Evolutionary conservation across 2,329 filamentous ascomycete species (phyloP).

Genomic region (Xylaria sp.): DNA sequence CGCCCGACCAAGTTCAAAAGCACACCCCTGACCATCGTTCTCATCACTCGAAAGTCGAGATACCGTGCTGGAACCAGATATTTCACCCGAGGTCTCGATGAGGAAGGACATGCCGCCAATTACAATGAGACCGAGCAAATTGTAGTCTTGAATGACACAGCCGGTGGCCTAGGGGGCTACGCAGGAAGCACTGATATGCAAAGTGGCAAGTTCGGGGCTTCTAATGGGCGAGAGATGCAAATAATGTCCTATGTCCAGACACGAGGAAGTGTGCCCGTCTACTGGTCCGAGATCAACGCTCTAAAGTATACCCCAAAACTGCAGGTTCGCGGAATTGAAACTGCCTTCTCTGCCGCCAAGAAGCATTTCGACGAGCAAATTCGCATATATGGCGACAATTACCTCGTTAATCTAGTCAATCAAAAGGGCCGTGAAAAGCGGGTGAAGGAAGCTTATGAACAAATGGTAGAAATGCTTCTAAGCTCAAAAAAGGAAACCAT

Average conservation of each 20-base stretch:
- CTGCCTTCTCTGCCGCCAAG: constrained; percentile 79
- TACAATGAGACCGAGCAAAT: constrained; percentile 99
- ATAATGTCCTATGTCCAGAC: constrained; percentile 96
- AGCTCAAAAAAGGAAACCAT: constrained; percentile 74
- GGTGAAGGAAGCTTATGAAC: constrained; percentile 94
- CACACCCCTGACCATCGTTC: constrained; percentile 82
- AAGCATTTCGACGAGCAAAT: constrained; percentile 96
- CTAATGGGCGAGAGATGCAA: constrained; percentile 79
- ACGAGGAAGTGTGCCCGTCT: constrained; percentile 93
- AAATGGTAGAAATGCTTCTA: constrained; percentile 82
- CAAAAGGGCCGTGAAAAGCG: constrained; percentile 90
- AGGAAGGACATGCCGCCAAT: constrained; percentile 94
- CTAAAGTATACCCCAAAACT: constrained; percentile 91
- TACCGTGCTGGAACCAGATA: constrained; percentile 92
- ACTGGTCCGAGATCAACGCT: constrained; percentile 96
- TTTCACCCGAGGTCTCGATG: constrained; percentile 93
- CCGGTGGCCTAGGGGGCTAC: constrained; percentile 80
- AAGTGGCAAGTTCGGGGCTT: constrained; percentile 73
- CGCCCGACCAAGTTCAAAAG: constrained; percentile 86
- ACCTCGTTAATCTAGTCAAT: constrained; percentile 96
- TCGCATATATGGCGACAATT: constrained; percentile 92
- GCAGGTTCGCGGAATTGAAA: constrained; percentile 85
- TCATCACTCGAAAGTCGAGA: constrained; percentile 90
- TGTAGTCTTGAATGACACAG: constrained; percentile 85
- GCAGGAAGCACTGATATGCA: constrained; percentile 80